Evolutionary conservation across 805 yeast genomes (phyloP), one percentile per base, ranked within the genome.

Genomic region (Scheffersomyces coipomensis): DNA sequence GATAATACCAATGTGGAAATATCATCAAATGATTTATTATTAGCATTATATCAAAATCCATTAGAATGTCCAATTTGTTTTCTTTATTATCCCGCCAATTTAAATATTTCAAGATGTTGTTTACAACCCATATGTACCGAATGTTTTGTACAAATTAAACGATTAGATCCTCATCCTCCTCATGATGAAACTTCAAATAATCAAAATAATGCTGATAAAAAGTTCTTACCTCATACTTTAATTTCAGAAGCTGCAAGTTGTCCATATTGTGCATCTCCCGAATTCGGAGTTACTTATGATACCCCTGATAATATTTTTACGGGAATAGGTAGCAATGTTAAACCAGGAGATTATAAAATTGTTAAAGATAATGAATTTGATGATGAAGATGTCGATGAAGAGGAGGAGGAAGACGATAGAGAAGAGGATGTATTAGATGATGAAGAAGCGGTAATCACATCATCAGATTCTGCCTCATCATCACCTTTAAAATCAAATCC

Each of bases 61-160:
- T 64, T 74, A 22, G 99, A 93, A 53, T 91, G 99, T 58, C 98
- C 99, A 8, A 91, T 91, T 47, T 91, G 99, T 57, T 91, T 91
- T 58, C 71, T 93, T 8, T 87, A 76, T 56, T 89, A 83, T 61
- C 97, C 98, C 1, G 72, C 76, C 19, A 77, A 79, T 51, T 62
- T 90, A 45, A 93, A 93, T 64, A 60, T 75, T 38, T 83, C 96
- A 7, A 73, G 95, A 33, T 91, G 99, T 61, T 91, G 99, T 60
- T 76, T 78, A 35, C 98, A 91, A 59, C 90, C 95, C 1, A 89
- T 91, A 16, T 93, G 99, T 64, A 77, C 96, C 2, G 98, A 91
- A 63, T 91, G 99, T 58, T 93, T 91, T 75, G 97, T 91, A 9
- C 97, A 91, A 61, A 89, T 91, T 58, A 88, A 87, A 60, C 75